Percentiles rank a stretch among this genome's conserved stretches.
phyloP scores from a whole-genome alignment of 116 monocot genomes.

The Dioscorea cayenensis region DNA sequence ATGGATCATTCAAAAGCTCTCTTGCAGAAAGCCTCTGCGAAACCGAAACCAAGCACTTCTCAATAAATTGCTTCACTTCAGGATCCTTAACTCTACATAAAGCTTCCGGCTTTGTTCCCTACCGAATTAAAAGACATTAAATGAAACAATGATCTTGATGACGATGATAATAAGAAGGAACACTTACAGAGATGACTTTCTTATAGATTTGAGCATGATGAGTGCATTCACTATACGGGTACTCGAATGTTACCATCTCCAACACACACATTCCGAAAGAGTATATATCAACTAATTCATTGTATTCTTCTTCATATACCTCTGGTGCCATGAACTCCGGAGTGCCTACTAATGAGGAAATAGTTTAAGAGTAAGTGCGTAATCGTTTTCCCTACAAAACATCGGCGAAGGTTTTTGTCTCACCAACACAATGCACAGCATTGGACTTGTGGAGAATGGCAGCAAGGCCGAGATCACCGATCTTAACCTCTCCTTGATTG shows the following conservation, averaged over 20 bases:
- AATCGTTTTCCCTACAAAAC: neutral
- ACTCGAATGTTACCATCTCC: slow-evolving; percentile 43
- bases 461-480: slow-evolving; percentile 81
- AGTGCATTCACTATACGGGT: slow-evolving; percentile 44
- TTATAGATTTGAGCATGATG: slow-evolving; percentile 49
- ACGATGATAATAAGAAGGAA: neutral
- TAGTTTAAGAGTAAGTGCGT: neutral
- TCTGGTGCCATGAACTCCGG: slow-evolving; percentile 78
- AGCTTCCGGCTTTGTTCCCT: slow-evolving; percentile 84
- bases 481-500: slow-evolving; percentile 82
- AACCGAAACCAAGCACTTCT: slow-evolving; percentile 62
- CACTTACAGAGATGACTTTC: slow-evolving; percentile 42
- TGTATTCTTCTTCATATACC: slow-evolving; percentile 61
- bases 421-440: slow-evolving; percentile 48
- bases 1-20: slow-evolving; percentile 81
- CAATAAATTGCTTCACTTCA: slow-evolving; percentile 60
- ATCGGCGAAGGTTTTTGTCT: neutral
- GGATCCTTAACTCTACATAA: slow-evolving; percentile 61
- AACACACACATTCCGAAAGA: slow-evolving; percentile 47
- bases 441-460: slow-evolving; percentile 47
- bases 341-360: slow-evolving; percentile 29
- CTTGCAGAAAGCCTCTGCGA: slow-evolving; percentile 60
- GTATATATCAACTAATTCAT: slow-evolving; percentile 48
- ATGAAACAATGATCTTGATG: neutral
- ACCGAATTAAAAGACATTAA: neutral